phyloP scores from a whole-genome alignment of 1,284 basidiomycete genomes.

The Takashimella tepidaria region DNA sequence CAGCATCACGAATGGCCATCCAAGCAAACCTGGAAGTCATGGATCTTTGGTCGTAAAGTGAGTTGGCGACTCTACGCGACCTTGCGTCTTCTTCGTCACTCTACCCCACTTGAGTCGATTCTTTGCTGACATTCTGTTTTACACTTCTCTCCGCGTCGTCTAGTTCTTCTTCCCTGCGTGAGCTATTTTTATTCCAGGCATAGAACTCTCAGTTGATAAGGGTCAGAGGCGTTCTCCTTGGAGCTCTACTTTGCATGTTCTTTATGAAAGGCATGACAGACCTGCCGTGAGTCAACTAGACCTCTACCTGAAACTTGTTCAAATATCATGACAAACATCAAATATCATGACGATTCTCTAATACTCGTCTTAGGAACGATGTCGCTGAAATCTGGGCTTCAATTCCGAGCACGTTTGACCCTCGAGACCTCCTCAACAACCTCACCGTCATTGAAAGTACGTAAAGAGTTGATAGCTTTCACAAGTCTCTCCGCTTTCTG shows the following conservation, averaged over 20 bases:
- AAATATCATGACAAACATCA: no score
- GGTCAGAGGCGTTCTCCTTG: conserved; percentile 18
- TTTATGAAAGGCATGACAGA: conserved; percentile 23
- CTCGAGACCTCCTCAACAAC: conserved; percentile 36
- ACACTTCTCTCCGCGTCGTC: no score
- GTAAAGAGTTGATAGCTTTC: conserved; percentile 3
- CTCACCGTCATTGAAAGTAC: conserved; percentile 37
- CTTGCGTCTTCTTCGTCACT: no score
- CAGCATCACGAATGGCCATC: conserved; percentile 6
- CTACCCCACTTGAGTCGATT: no score
- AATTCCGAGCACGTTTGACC: conserved; percentile 30
- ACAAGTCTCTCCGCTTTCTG: no score
- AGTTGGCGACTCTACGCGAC: no score
- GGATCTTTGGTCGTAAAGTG: conserved; percentile 28
- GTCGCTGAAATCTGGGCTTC: conserved; percentile 33
- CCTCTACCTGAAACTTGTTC: no score
- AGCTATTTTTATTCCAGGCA: conserved; percentile 3
- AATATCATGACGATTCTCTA: no score
- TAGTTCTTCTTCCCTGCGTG: conserved; percentile 25
- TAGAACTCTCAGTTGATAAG: neutral
- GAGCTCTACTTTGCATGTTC: conserved; percentile 13
- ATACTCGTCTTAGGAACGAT: no score
- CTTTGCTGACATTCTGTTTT: no score
- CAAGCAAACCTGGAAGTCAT: conserved; percentile 18
- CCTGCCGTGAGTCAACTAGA: no score